Evolutionary conservation across 192 early-diverging fungal species (phyloP), one percentile per base, ranked within the genome.

Genomic region (Linnemannia schmuckeri): DNA sequence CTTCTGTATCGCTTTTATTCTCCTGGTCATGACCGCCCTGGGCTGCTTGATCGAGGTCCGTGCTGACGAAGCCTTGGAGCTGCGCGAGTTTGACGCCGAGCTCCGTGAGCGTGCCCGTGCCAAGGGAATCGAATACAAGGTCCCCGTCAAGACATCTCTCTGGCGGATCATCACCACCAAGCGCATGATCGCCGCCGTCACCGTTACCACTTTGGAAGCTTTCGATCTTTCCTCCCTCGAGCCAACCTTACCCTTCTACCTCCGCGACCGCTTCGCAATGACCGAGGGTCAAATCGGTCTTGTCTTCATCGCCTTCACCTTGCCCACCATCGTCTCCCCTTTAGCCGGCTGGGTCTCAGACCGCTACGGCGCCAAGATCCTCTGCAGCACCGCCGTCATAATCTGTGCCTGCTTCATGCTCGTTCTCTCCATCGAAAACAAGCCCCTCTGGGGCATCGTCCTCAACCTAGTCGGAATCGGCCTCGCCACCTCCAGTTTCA

Each of bases 291-390:
- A 82, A 17, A 86, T 94, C 52, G 93, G 93, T 38, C 77, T 95
- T 12, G 89, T 97, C 47, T 97, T 95, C 86, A 92, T 95, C 13
- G 90, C 94, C 9, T 90, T 97, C 42, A 93, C 95, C 2, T 77
- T 96, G 30, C 96, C 96, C 24, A 94, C 93, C 73, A 91, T 93
- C 55, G 72, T 95, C 41, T 88, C 91, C 0, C 93, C 94, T 13
- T 3, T 95, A 4, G 89, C 92, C 7, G 96, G 96, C 18, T 90
- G 85, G 71, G 13, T 93, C 40, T 90, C 90, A n/a, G 92, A 92
- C 73, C 84, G 88, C 9, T 88, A 89, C 46, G 92, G 91, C 8
- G 88, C 91, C n/a, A 88, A 90, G 72, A 75, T 76, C 24, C 84
- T 93, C 5, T 87, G 80, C 24, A 82, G 86, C 18, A 52, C 78